Base-by-base conservation (phyloP, 2,329 filamentous ascomycete species). In the Claviceps monticola region DNA sequence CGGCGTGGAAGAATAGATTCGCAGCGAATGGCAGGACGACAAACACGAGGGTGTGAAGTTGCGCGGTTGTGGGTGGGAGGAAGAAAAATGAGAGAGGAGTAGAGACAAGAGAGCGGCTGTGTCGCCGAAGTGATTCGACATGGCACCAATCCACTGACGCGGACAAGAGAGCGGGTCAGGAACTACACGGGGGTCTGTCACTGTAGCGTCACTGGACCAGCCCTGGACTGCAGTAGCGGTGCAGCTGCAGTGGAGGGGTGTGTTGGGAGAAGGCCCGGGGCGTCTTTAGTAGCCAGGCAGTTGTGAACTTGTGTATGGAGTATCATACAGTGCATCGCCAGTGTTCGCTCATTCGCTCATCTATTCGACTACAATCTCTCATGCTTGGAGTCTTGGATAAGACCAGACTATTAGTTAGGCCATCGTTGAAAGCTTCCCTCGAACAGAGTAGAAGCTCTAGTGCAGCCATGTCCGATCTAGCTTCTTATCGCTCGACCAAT, bases 1-100 rank as follows among this genome's bases (percentile, higher is more conserved):
- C 56, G 52, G 55, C 57, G 56, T 57, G 55, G 54, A 47, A 58
- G 52, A 51, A 51, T 54, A 51, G 55, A 57, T 58, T 57, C 56
- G 58, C 51, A 55, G 56, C 46, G 55, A 56, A 55, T 50, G 56
- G 29, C 49, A 55, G 51, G 57, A 55, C 50, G 42, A 36, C 9
- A 48, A n/a, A 26, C 46, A 17, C 29, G 53, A 49, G 51, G 52
- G 55, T 54, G 56, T 54, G 53, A 50, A 54, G 57, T 56, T 57
- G 56, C 52, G 45, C 55, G 47, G 29, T 45, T 49, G 49, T 54
- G 51, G 50, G 51, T 56, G 51, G 39, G 49, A 48, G 37, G 53
- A 54, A 41, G 54, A 53, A 54, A 55, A 56, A 38, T 43, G 43
- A 45, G 43, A 49, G 47, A 53, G 23, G 41, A 44, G 21, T 37